Evolutionary conservation across 306 rosid species (phyloP).

Genomic region (Casuarina glauca): DNA sequence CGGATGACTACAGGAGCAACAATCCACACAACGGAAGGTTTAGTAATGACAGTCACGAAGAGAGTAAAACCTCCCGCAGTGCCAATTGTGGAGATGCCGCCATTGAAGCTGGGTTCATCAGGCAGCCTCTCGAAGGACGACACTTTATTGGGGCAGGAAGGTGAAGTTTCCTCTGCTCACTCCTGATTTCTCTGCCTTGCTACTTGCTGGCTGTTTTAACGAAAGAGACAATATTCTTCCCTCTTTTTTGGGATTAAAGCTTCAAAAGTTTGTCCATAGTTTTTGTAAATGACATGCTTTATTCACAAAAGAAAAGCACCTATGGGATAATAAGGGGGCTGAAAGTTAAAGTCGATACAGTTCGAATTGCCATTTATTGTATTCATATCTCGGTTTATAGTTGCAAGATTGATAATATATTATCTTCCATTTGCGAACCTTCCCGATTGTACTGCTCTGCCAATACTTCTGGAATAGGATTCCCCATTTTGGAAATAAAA

Average conservation of each 20-base stretch:
- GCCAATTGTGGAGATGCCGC: conserved; percentile 62
- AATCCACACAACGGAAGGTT: conserved; percentile 90
- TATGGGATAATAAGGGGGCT: no score
- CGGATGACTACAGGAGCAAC: conserved; percentile 97
- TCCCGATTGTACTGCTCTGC: not conserved
- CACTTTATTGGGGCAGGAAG: conserved; percentile 45
- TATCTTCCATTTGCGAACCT: no score
- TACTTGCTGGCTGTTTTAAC: not conserved
- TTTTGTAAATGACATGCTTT: no score
- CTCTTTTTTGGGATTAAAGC: no score
- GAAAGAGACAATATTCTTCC: not conserved
- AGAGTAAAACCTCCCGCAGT: conserved; percentile 75
- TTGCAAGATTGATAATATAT: no score
- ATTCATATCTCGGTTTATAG: no score
- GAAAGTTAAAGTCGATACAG: no score
- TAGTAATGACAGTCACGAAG: conserved; percentile 80
- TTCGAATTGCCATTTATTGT: no score
- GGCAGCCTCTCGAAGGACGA: conserved; percentile 38
- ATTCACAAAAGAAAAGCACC: no score
- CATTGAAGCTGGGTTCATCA: conserved; percentile 51
- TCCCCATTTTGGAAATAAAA: no score
- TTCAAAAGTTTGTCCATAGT: no score
- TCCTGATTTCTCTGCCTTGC: conserved; percentile 29
- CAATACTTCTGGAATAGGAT: no score
- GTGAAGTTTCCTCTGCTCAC: conserved; percentile 49